phyloP scores from a whole-genome alignment of 1,139 yeast species.

The Magnusiomyces ingens region DNA sequence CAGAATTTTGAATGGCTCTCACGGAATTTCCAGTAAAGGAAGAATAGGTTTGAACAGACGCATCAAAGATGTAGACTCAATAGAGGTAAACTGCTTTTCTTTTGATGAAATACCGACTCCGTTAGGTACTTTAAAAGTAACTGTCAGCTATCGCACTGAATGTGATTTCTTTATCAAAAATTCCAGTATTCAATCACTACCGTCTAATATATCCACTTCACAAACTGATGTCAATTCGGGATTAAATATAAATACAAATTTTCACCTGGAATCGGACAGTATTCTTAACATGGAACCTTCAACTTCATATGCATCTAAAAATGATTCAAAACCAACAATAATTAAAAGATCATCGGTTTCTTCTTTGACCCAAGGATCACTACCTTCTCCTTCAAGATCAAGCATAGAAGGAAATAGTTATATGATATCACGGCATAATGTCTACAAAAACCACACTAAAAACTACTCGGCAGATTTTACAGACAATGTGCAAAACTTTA shows the following conservation, averaged over 20 bases:
- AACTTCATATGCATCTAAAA: too few species aligned
- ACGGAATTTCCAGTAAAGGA: slow-evolving; percentile 73
- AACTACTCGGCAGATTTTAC: slow-evolving; percentile 6
- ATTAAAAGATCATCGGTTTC: slow-evolving; percentile 4
- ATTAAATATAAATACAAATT: too few species aligned
- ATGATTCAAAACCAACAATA: too few species aligned
- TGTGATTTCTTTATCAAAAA: slow-evolving; percentile 61
- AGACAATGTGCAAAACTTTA: slow-evolving; percentile 2
- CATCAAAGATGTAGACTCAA: slow-evolving; percentile 40
- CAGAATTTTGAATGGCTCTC: slow-evolving; percentile 66
- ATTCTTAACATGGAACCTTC: too few species aligned
- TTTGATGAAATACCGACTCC: slow-evolving; percentile 69
- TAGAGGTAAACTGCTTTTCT: slow-evolving; percentile 53
- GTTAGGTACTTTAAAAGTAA: slow-evolving; percentile 62
- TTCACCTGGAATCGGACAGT: too few species aligned
- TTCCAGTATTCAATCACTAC: slow-evolving; percentile 18
- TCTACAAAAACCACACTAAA: slow-evolving; percentile 9
- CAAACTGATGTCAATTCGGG: neutral
- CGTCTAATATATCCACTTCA: neutral
- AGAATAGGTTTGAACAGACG: slow-evolving; percentile 75
- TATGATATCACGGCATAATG: slow-evolving; percentile 11
- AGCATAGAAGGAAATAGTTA: slow-evolving; percentile 12
- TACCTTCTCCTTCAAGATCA: slow-evolving; percentile 8
- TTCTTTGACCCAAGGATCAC: neutral
- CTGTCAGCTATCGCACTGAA: slow-evolving; percentile 74